A percentile compares a stretch with the other conserved stretches of the same genome.
Evolutionary conservation across 1,284 basidiomycete species (phyloP).

Genomic region (Cryptococcus sp.): DNA sequence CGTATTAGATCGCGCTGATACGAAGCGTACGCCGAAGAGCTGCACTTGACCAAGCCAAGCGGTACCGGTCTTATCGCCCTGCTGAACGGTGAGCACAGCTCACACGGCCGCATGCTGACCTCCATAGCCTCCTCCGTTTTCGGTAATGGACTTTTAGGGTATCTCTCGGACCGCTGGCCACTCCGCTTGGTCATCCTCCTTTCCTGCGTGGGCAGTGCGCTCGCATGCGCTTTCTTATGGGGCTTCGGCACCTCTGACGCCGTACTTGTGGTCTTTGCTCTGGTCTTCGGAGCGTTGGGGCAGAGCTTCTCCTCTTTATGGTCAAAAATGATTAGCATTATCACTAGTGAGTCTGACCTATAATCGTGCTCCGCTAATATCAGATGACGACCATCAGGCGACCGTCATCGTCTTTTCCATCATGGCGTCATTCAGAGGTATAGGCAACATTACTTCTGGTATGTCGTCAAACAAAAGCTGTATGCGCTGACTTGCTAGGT

Average conservation of each 20-base stretch:
- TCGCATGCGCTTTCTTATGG: conserved; percentile 50
- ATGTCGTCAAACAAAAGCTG: background rate
- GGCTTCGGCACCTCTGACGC: conserved; percentile 45
- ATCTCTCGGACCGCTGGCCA: conserved; percentile 44
- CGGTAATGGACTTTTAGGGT: conserved; percentile 46
- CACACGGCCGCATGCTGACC: background rate
- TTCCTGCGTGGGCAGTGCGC: conserved; percentile 40
- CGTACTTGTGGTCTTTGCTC: conserved; percentile 33
- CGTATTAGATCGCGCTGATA: background rate
- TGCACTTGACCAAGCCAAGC: conserved; percentile 37
- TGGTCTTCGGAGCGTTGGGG: conserved; percentile 41
- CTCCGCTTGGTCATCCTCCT: conserved; percentile 38
- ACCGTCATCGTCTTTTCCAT: conserved; percentile 44
- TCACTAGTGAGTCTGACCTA: conserved; percentile 30
- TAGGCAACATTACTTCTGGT: conserved; percentile 51
- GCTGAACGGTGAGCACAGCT: conserved; percentile 42
- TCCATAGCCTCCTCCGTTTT: conserved; percentile 44
- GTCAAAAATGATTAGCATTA: conserved; percentile 40
- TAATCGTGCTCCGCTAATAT: background rate
- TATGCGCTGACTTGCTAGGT: conserved; percentile 13
- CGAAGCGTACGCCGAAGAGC: conserved; percentile 43
- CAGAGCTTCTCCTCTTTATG: conserved; percentile 41
- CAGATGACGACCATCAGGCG: conserved; percentile 46
- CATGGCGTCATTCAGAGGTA: conserved; percentile 46
- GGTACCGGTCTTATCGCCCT: conserved; percentile 49